Evolutionary conservation across 2,329 filamentous ascomycete genomes (phyloP).

Genomic region (Epichloe elymi): DNA sequence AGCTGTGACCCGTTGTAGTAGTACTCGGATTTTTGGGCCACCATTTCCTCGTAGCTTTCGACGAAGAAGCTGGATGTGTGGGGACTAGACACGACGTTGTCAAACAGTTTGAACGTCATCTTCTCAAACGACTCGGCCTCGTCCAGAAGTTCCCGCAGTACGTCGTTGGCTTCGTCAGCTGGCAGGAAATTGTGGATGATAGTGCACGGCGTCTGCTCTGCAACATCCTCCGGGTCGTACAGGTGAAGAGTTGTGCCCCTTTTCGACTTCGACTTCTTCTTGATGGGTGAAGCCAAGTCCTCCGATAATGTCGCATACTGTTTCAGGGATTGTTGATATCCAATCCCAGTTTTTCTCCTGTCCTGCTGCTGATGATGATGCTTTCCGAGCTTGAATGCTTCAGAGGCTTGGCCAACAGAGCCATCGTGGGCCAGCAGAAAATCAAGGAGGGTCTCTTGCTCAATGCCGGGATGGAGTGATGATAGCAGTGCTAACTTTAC

Average conservation of each 20-base stretch:
- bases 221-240: conserved; percentile 69
- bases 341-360: conserved; percentile 28
- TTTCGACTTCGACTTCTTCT: conserved; percentile 47
- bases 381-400: conserved; percentile 31
- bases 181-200: conserved; percentile 88
- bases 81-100: conserved; percentile 71
- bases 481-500: conserved; percentile 74
- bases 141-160: conserved; percentile 62
- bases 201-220: conserved; percentile 74
- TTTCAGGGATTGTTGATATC: conserved; percentile 51
- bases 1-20: conserved; percentile 70
- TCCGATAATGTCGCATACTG: conserved; percentile 27
- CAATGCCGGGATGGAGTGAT: conserved; percentile 55
- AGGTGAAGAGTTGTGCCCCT: conserved; percentile 76
- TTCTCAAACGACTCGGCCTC: conserved; percentile 61
- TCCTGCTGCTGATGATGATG: background rate
- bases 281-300: conserved; percentile 13
- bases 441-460: conserved; percentile 61
- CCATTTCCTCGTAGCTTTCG: conserved; percentile 55
- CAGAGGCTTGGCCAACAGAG: conserved; percentile 52
- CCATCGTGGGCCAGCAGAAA: conserved; percentile 66
- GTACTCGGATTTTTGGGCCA: conserved; percentile 64
- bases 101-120: conserved; percentile 74
- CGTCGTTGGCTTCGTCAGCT: conserved; percentile 51
- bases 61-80: conserved; percentile 81